Evolutionary conservation across 257 asterid species (phyloP).

Genomic region (Coffea canephora): DNA sequence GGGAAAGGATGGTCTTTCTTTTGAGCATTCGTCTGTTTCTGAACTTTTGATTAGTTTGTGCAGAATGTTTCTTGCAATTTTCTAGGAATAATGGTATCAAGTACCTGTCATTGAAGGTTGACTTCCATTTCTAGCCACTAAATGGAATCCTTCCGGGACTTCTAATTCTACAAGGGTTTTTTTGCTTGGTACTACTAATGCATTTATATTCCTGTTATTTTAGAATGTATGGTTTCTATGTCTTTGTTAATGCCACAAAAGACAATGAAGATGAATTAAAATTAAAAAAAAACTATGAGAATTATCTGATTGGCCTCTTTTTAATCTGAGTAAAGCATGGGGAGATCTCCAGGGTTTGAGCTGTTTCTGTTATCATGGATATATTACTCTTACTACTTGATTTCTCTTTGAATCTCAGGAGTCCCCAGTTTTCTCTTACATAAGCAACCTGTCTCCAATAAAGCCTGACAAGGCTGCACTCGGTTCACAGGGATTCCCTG

Average conservation of each 20-base stretch:
- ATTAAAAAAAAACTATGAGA: not conserved
- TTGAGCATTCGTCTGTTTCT: not conserved
- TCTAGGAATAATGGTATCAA: not conserved
- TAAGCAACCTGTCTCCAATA: slow-evolving; percentile 55
- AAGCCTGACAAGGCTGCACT: slow-evolving; percentile 33
- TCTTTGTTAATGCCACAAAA: not conserved
- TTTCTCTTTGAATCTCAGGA: slow-evolving; percentile 41
- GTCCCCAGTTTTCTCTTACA: slow-evolving; percentile 48
- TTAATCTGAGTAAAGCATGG: not conserved
- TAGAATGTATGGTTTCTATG: not conserved
- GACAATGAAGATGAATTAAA: not conserved
- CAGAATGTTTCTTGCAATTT: not conserved
- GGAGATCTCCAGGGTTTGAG: not conserved
- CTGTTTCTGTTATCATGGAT: slow-evolving; percentile 1
- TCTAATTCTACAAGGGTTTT: not conserved
- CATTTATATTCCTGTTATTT: not conserved
- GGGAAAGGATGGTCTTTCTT: not conserved
- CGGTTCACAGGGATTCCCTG: slow-evolving; percentile 37
- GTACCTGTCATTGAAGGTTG: not conserved
- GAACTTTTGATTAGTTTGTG: not conserved
- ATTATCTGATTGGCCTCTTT: not conserved
- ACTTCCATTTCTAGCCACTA: not conserved
- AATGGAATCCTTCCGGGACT: not conserved
- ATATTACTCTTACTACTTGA: slow-evolving; percentile 15
- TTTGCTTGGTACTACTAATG: not conserved